Evolutionary conservation across 2,329 filamentous ascomycete species (phyloP), one percentile per base, ranked within the genome.

Genomic region (Talaromyces sp.): DNA sequence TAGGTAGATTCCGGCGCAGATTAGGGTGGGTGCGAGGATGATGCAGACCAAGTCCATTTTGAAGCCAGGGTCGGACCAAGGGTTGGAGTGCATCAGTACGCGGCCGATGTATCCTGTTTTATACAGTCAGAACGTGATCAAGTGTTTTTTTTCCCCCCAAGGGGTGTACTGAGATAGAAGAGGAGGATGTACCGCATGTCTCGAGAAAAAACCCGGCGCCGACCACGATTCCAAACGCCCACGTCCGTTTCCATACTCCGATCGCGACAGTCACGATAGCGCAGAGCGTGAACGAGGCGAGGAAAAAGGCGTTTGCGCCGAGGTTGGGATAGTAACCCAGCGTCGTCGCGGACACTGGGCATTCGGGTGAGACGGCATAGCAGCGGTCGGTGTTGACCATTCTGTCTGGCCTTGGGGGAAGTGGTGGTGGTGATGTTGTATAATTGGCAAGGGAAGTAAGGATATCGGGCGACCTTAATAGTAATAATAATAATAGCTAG

Each of bases 1-100:
- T 30, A 89, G 81, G 76, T 88, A 89, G 72, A 88, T 83, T 68
- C 80, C 82, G 65, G 85, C 84, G 73, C 85, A 86, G 73, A 87
- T 78, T 62, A 88, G 79, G 33, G 85, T 68, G 3, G 69, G 69
- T 7, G 66, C 68, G 27, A 70, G 64, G 33, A 65, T 70, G 40
- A 70, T 61, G 36, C 66, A 68, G 59, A 64, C 63, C 34, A 70
- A 79, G 58, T 76, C 81, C 69, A 79, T 69, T 42, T 83, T 68
- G 68, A 84, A 85, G 2, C 75, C 75, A 14, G 72, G 65, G 14
- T 73, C 68, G 59, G 72, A 69, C 66, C 79, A 84, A 0, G 80
- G 78, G 64, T 84, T 79, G 61, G 75, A 67, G 69, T 81, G 73
- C 64, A 84, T 69, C 67, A 80, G 69, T 53, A 85, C 67, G 23